Conservation (phyloP, 371 early-diverging fungal genomes). For the Lichtheimia ramosa region DNA sequence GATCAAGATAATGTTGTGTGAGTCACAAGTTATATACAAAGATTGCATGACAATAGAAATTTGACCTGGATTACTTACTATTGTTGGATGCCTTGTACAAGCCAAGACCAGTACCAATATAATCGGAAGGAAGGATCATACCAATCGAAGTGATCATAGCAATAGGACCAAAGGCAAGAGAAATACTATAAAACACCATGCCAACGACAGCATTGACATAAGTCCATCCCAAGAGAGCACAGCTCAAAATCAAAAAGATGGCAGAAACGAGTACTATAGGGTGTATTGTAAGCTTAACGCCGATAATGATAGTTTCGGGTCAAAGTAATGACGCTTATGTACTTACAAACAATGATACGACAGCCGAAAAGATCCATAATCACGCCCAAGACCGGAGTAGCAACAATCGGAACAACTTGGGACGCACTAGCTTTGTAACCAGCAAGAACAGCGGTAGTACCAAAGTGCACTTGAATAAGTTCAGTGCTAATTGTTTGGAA, state of each 20-base stretch:
- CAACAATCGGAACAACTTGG: conserved; percentile 53
- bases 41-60: background rate
- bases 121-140: conserved; percentile 49
- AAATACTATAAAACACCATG: conserved; percentile 52
- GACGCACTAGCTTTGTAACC: conserved; percentile 57
- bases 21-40: background rate
- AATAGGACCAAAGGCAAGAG: conserved; percentile 56
- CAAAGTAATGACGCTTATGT: conserved; percentile 1
- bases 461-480: conserved; percentile 40
- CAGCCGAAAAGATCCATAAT: conserved; percentile 53
- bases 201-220: conserved; percentile 42
- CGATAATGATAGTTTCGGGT: background rate
- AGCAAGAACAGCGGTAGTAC: conserved; percentile 34
- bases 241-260: conserved; percentile 41
- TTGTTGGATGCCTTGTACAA: conserved; percentile 51
- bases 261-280: conserved; percentile 32
- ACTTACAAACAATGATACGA: conserved; percentile 37
- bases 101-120: conserved; percentile 57
- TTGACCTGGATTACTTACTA: conserved; percentile 5
- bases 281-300: background rate
- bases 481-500: conserved; percentile 59
- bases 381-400: conserved; percentile 57
- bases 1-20: background rate
- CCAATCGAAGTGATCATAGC: conserved; percentile 53
- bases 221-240: conserved; percentile 45